Evolutionary conservation across 768 basidiomycete genomes (phyloP).

Genomic region (Boletus subparvulus): DNA sequence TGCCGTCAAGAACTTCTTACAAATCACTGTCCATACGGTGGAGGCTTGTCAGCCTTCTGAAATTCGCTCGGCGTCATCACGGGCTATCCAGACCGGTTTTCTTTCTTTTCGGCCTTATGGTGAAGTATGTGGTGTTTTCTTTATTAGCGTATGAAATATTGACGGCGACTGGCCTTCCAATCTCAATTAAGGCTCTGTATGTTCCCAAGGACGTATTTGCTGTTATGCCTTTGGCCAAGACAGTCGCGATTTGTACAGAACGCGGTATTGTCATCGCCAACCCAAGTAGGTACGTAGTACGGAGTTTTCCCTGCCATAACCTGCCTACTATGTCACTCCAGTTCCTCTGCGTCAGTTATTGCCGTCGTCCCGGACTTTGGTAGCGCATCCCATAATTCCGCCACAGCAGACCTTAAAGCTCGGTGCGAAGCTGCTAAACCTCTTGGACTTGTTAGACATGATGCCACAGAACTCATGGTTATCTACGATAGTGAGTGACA

Average conservation of each 20-base stretch:
- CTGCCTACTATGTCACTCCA: conserved; percentile 17
- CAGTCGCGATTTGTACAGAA: conserved; percentile 62
- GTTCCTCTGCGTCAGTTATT: conserved; percentile 42
- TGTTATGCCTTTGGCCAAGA: conserved; percentile 58
- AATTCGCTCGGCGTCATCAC: conserved; percentile 35
- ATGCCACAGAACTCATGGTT: conserved; percentile 59
- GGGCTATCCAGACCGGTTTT: conserved; percentile 24
- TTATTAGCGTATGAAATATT: neutral
- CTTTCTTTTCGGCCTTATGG: conserved; percentile 62
- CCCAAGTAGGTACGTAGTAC: conserved; percentile 58
- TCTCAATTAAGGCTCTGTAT: conserved; percentile 51
- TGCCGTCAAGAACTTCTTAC: conserved; percentile 58
- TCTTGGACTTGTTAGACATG: conserved; percentile 63
- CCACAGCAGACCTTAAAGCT: conserved; percentile 53
- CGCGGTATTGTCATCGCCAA: conserved; percentile 66
- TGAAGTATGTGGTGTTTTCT: conserved; percentile 46
- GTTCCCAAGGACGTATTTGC: conserved; percentile 71
- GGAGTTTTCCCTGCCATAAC: neutral
- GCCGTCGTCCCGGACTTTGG: conserved; percentile 61
- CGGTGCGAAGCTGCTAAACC: conserved; percentile 58
- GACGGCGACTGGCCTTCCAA: neutral
- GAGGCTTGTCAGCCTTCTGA: conserved; percentile 52
- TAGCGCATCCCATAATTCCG: conserved; percentile 37
- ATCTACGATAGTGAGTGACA: conserved; percentile 66
- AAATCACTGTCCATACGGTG: conserved; percentile 57